Evolutionary conservation across 2,329 filamentous ascomycete genomes (phyloP).

Genomic region (Dothiorella sarmentorum): DNA sequence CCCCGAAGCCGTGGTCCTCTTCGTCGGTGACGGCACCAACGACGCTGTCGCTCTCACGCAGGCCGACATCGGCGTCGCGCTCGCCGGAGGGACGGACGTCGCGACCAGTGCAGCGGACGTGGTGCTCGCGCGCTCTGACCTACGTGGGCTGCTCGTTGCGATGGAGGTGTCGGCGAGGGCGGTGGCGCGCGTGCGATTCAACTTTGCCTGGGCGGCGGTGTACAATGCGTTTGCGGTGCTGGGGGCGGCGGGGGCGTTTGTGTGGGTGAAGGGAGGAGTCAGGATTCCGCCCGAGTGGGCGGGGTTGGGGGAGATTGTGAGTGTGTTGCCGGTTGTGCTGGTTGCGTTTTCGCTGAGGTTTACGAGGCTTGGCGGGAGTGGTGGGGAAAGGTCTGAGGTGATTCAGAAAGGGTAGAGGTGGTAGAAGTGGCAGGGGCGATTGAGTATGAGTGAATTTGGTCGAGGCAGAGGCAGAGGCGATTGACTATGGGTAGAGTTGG

Average conservation of each 20-base stretch:
- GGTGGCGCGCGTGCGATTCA: conserved; percentile 51
- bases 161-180: conserved; percentile 52
- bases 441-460: too few relatives aligned
- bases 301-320: conserved; percentile 69
- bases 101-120: conserved; percentile 66
- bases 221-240: conserved; percentile 70
- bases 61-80: conserved; percentile 68
- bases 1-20: conserved; percentile 52
- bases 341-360: conserved; percentile 52
- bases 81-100: conserved; percentile 60
- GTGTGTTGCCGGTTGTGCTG: conserved; percentile 66
- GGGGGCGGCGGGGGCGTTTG: conserved; percentile 64
- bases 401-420: not conserved
- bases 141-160: conserved; percentile 56
- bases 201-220: conserved; percentile 66
- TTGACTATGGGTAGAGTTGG: not conserved
- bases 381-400: not conserved
- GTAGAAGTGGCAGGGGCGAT: too few relatives aligned
- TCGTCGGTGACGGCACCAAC: conserved; percentile 76
- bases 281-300: conserved; percentile 62
- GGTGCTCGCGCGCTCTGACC: conserved; percentile 58
- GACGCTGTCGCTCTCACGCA: conserved; percentile 70
- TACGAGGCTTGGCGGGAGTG: not conserved
- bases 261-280: conserved; percentile 37
- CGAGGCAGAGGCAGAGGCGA: too few relatives aligned